These are phyloP conservation scores for Botrytis pseudocinerea DNA, from an alignment of 2,329 filamentous ascomycete species.

Conservation along the genomic window DNA sequence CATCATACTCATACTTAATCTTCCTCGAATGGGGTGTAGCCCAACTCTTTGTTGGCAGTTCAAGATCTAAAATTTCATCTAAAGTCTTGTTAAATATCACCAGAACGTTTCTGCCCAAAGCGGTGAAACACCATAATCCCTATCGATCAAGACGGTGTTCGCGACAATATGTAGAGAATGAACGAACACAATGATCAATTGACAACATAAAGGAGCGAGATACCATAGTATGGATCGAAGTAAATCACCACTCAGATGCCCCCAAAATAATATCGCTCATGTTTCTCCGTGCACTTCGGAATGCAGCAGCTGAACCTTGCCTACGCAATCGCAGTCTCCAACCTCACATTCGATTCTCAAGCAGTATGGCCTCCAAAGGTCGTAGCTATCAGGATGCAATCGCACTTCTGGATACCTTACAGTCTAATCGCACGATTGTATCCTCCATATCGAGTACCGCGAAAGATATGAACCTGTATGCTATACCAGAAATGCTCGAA, in stretches of 20 bases:
- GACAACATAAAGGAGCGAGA: neutral
- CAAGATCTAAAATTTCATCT: neutral
- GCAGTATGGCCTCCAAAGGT: neutral
- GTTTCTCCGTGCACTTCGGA: neutral
- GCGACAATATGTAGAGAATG: neutral
- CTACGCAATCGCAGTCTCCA: neutral
- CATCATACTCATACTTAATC: neutral
- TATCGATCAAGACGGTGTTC: neutral
- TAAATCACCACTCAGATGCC: neutral
- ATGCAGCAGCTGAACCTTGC: neutral
- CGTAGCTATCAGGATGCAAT: slow-evolving; percentile 33
- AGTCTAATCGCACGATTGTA: slow-evolving; percentile 36
- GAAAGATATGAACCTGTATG: slow-evolving; percentile 32
- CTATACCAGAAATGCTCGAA: slow-evolving; percentile 41
- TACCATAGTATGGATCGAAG: neutral
- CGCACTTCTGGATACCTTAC: slow-evolving; percentile 32
- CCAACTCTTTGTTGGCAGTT: neutral
- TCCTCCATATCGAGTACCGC: slow-evolving; percentile 28
- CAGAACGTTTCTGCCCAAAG: slow-evolving; percentile 9
- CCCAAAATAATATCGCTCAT: neutral
- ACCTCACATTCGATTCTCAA: slow-evolving; percentile 12
- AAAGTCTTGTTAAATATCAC: neutral
- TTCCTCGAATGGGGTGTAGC: neutral
- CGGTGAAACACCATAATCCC: neutral
- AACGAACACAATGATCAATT: neutral